Base-by-base conservation (phyloP, 306 rosid species). In the Pterocarpus macrocarpus region DNA sequence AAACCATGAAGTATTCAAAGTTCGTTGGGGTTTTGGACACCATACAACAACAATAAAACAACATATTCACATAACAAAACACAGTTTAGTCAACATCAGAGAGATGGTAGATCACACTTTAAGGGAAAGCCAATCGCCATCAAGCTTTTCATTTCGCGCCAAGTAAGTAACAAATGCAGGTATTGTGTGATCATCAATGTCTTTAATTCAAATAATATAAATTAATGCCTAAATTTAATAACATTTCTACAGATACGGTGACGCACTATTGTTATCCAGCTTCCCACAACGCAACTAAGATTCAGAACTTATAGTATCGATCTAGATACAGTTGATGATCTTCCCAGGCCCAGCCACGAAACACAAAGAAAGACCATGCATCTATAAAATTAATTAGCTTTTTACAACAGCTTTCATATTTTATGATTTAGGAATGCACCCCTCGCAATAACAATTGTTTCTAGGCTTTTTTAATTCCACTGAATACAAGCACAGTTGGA, bases 11-110 rank as follows among this genome's bases (percentile, higher is more conserved):
- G 50, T 38, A 80, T 83, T 85, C 89, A 80, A 88, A 74, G 93
- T 87, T 88, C 69, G 90, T 84, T 90, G 81, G 86, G 76, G 71
- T 79, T 80, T 90, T 47, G 82, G 80, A 83, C 70, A 80, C 84
- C 83, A 58, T 49, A 61, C 83, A 81, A 64, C 78, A 47, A 85
- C 57, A 41, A 55, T 55, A 64, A 30, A 76, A 69, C 77, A 53
- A 53, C n/a, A 53, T 7, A 59, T 74, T 22, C 56, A 55, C 17
- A 45, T 80, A 73, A 69, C 79, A 38, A 22, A 64, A 73, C 45
- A 22, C 15, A 35, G 39, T 16, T 44, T 47, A 50, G 83, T 84
- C 85, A 81, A 84, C 77, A 44, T 59, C 45, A 44, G 32, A 69
- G 47, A 63, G 73, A 81, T 64, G 65, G 41, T 70, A 5, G 55